Evolutionary conservation across 768 basidiomycete species (phyloP), one percentile per base, ranked within the genome.

Genomic region (Kwoniella dejecticola): DNA sequence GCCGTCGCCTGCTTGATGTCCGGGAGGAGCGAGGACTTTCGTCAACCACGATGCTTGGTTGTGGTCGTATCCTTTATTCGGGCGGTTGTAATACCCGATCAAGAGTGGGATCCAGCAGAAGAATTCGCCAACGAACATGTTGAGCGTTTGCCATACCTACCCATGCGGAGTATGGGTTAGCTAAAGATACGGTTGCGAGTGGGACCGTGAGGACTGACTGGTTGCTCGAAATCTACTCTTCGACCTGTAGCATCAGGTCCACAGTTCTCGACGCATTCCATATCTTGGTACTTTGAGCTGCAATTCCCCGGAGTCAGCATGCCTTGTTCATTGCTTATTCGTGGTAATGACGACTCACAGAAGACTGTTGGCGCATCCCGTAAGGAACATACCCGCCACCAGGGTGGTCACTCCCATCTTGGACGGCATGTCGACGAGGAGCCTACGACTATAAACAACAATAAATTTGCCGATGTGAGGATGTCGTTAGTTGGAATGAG

Each of bases 221-320:
- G 93, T 77, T 97, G 95, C 74, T 97, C 93, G 77, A 89, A 98
- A 29, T 90, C 83, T 49, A 92, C 83, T 56, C 84, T 86, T 33
- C 82, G 81, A 2, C 72, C 63, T 1, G 87, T 84, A 78, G 90
- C 81, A 36, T 84, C 84, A 66, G 87, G 83, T 47, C 78, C 77
- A 77, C 95, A 98, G 79, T 94, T 89, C 83, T 91, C 91, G 44
- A 97, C 94, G 75, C 95, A 98, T 86, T 96, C 91, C 90, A 96
- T 95, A 78, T 98, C 95, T 71, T 79, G 70, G 41, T 71, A 79
- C 63, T 79, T 80, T 21, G 68, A 55, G 29, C 69, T 72, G 40
- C 24, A 19, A n/a, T 17, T 36, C 48, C 26, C 10, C 33, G 46
- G 42, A n/a, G n/a, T n/a, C n/a, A n/a, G n/a, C n/a, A n/a, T n/a